A percentile compares a stretch with the other conserved stretches of the same genome.
Evolutionary conservation across 2,329 filamentous ascomycete species (phyloP).

Genomic region (Myriosclerotinia duriaeana): DNA sequence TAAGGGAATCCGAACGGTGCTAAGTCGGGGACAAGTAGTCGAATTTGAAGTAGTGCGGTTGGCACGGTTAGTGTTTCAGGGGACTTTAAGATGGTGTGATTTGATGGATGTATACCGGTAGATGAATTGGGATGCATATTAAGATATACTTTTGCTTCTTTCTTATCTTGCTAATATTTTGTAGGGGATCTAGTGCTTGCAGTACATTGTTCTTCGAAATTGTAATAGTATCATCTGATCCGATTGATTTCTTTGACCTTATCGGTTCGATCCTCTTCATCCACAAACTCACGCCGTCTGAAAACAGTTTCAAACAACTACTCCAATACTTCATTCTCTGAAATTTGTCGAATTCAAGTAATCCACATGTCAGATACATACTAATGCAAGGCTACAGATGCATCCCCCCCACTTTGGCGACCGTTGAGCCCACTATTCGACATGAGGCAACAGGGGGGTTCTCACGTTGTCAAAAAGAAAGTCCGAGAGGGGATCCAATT

Average conservation of each 20-base stretch:
- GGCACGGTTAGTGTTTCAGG: slow-evolving; percentile 6
- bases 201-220: neutral
- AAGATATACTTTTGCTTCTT: neutral
- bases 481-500: neutral
- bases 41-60: neutral
- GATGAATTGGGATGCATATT: neutral
- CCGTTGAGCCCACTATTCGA: neutral
- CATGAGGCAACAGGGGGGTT: neutral
- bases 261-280: too few species aligned
- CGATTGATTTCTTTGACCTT: neutral
- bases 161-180: neutral
- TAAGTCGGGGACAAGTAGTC: neutral
- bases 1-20: slow-evolving; percentile 26
- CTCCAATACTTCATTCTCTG: too few species aligned
- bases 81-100: neutral
- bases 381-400: too few species aligned
- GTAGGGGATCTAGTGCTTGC: neutral
- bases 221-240: neutral
- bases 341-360: too few species aligned
- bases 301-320: too few species aligned
- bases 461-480: neutral
- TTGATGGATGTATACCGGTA: neutral
- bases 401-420: neutral
- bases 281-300: too few species aligned
- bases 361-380: neutral